Base-by-base conservation (phyloP, 208 protist species). In the Leishmania turanica region DNA sequence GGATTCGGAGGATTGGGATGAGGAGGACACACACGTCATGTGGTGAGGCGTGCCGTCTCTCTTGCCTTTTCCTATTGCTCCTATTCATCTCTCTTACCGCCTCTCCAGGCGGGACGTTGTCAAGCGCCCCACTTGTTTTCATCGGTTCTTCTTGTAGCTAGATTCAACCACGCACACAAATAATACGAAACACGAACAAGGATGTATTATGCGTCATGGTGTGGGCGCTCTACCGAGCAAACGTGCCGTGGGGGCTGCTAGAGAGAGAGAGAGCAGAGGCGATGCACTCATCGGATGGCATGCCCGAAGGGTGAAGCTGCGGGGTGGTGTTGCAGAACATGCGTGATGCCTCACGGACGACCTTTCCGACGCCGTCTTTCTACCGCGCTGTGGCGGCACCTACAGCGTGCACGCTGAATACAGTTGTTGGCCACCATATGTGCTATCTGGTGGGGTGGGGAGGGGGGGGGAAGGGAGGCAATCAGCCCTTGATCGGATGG, bases 281-380 rank as follows among this genome's bases (percentile, higher is more conserved):
- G 21, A 62, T 5, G 8, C 9, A n/a, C 56, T 15, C 21, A 62
- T 7, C 31, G 40, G 60, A 37, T 66, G 13, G n/a, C 60, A 66
- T n/a, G 11, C 60, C 31, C 8, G 60, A 40, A 66, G 60, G 60
- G 60, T 34, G 31, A 24, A 37, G 31, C n/a, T 31, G 60, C 3
- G 60, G 15, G 11, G 60, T 27, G 8, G 24, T 66, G 60, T 21
- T 37, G 11, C 8, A 24, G 60, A 66, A 66, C 60, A 66, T 31
- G n/a, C 31, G 60, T 66, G n/a, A 19, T 24, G 60, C n/a, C 24
- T 19, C 60, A 19, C 42, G 37, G 58, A 77, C 72, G 73, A 37
- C 75, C 19, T 17, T 68, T 4, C 37, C 49, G 51, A 34, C 45
- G 37, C 62, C 75, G 60, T 65, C 42, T 84, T 80, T 75, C 84